A percentile compares a stretch with the other conserved stretches of the same genome.
These are phyloP conservation scores for Lathyrus oleraceus DNA, from an alignment of 306 rosid species.

Conservation along the genomic window DNA sequence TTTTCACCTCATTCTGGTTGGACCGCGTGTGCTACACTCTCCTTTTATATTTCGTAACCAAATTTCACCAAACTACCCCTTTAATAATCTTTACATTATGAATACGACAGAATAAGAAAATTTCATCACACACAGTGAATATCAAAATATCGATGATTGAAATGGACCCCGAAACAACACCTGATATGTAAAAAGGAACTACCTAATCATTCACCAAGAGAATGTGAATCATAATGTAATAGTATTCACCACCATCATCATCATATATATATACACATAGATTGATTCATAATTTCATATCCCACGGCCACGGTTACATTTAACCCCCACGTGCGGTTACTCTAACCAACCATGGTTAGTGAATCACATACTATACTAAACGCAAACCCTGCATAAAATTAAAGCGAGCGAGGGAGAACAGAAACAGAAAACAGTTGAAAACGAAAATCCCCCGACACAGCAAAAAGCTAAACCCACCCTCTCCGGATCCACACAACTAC, in stretches of 20 bases:
- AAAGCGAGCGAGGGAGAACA: too few relatives aligned
- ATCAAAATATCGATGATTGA: constrained; percentile 2
- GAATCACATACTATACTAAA: too few relatives aligned
- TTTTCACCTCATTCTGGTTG: constrained; percentile 14
- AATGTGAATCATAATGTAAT: constrained; percentile 9
- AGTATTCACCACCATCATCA: constrained; percentile 3
- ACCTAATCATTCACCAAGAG: constrained; percentile 24
- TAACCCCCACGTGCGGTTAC: constrained; percentile 37
- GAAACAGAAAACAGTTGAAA: background rate
- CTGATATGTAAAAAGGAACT: background rate
- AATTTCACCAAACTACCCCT: background rate
- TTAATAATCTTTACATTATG: background rate
- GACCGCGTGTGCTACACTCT: constrained; percentile 35
- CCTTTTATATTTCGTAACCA: background rate
- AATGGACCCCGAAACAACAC: constrained; percentile 25
- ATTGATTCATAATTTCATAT: background rate
- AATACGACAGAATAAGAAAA: background rate
- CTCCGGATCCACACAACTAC: background rate
- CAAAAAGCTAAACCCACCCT: constrained; percentile 4
- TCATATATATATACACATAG: background rate
- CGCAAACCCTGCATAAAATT: too few relatives aligned
- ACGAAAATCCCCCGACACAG: constrained; percentile 14
- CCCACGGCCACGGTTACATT: constrained; percentile 26
- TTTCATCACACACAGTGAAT: background rate
- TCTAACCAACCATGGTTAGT: constrained; percentile 22